Conservation (phyloP, 257 asterid genomes). For the Solanum neorickii region DNA sequence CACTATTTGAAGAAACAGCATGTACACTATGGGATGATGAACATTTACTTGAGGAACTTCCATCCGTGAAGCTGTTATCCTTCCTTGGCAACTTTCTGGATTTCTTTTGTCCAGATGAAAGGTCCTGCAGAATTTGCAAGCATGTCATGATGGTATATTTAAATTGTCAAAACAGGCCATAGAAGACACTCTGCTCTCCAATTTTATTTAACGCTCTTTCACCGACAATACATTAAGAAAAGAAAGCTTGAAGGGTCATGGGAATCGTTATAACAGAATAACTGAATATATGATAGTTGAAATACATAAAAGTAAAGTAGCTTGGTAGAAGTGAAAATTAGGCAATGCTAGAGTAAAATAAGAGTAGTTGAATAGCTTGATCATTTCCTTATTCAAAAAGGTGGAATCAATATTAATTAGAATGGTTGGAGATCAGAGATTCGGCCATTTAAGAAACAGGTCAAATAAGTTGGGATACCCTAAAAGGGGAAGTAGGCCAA, state of each 20-base stretch:
- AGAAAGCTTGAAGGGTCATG: background rate
- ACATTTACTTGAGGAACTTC: slow-evolving; percentile 84
- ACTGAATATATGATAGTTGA: background rate
- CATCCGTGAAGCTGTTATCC: slow-evolving; percentile 47
- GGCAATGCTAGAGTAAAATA: background rate
- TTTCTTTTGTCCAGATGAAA: slow-evolving; percentile 47
- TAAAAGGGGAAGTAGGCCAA: background rate
- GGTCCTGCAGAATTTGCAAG: slow-evolving; percentile 41
- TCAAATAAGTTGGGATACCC: background rate
- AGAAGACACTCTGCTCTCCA: background rate
- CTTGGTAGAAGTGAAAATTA: background rate
- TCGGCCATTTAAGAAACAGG: background rate
- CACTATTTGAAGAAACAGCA: slow-evolving; percentile 63
- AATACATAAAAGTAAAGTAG: background rate
- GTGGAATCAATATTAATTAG: background rate
- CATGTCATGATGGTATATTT: background rate
- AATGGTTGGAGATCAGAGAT: background rate
- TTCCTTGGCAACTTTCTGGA: slow-evolving; percentile 41
- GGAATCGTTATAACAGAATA: background rate
- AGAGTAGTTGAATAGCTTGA: background rate
- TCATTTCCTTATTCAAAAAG: background rate
- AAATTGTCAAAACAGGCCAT: background rate
- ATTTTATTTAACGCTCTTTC: background rate
- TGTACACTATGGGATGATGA: slow-evolving; percentile 73
- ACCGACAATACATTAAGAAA: background rate